phyloP scores from a whole-genome alignment of 768 basidiomycete genomes.

The Russula brevipes region DNA sequence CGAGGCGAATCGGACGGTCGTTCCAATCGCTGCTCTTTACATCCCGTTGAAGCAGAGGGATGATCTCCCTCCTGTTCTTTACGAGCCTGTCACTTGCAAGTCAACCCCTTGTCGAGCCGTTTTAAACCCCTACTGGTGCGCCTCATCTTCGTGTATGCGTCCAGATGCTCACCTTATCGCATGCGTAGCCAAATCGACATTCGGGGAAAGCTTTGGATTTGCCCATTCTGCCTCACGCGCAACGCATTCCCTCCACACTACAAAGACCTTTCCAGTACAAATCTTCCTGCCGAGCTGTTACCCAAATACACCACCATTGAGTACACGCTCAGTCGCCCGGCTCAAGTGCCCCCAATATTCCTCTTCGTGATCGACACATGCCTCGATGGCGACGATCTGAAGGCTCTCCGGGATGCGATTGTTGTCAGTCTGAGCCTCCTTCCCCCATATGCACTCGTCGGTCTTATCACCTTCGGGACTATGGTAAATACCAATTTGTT shows the following conservation, averaged over 20 bases:
- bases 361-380: slow-evolving; percentile 97
- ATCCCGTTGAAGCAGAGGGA: slow-evolving; percentile 91
- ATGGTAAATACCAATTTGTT: slow-evolving; percentile 56
- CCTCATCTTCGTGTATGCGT: slow-evolving; percentile 18
- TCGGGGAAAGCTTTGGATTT: slow-evolving; percentile 98
- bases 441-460: slow-evolving; percentile 91
- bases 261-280: slow-evolving; percentile 96
- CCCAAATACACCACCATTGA: slow-evolving; percentile 99
- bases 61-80: slow-evolving; percentile 92
- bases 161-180: slow-evolving; percentile 11
- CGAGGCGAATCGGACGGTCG: slow-evolving; percentile 95
- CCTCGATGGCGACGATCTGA: slow-evolving; percentile 91
- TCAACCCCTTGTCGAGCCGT: slow-evolving; percentile 89
- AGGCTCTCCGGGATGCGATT: slow-evolving; percentile 90
- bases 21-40: slow-evolving; percentile 97
- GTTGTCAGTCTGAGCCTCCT: slow-evolving; percentile 90
- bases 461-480: slow-evolving; percentile 93
- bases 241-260: slow-evolving; percentile 98
- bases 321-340: slow-evolving; percentile 92
- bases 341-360: slow-evolving; percentile 92
- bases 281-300: slow-evolving; percentile 91
- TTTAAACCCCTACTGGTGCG: slow-evolving; percentile 94
- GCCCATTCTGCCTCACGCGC: slow-evolving; percentile 94
- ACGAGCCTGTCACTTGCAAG: slow-evolving; percentile 99
- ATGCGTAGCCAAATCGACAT: slow-evolving; percentile 89